A percentile compares a stretch with the other conserved stretches of the same genome.
Evolutionary conservation across 2,329 filamentous ascomycete genomes (phyloP).

Genomic region (Verticillium tricorpus): DNA sequence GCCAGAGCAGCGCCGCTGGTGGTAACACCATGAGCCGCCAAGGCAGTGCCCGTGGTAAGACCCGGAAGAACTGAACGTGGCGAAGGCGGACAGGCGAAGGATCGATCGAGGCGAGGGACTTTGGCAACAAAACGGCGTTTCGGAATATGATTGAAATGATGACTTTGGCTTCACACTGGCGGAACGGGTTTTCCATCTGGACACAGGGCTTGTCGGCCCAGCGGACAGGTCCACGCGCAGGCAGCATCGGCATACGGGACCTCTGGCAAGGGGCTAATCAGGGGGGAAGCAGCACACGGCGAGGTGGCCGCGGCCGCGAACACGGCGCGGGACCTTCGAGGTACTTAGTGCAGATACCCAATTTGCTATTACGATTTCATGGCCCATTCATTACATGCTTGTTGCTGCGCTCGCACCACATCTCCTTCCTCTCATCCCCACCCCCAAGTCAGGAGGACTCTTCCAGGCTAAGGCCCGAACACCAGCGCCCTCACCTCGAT

Average conservation of each 20-base stretch:
- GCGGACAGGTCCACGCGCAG: neutral
- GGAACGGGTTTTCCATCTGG: neutral
- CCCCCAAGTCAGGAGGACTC: too few species aligned
- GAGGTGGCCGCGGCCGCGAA: neutral
- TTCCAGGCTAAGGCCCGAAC: constrained; percentile 54
- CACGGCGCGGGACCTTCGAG: neutral
- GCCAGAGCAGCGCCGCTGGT: constrained; percentile 47
- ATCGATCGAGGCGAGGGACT: neutral
- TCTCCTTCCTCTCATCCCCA: neutral
- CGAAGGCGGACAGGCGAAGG: neutral
- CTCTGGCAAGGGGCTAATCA: neutral
- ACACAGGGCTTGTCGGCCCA: neutral
- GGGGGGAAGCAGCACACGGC: neutral
- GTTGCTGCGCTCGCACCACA: neutral
- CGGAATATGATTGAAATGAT: neutral
- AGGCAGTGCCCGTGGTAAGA: constrained; percentile 46
- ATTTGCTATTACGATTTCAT: neutral
- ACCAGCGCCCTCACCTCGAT: constrained; percentile 86
- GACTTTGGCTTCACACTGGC: neutral
- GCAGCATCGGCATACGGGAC: neutral
- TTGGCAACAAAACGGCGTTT: neutral
- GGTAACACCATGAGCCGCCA: constrained; percentile 54
- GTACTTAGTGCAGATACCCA: neutral
- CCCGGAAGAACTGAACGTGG: constrained; percentile 25
- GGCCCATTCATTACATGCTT: neutral